Evolutionary conservation across 176 grass and related monocot species (phyloP), one percentile per base, ranked within the genome.

Genomic region (Juncus inflexus): DNA sequence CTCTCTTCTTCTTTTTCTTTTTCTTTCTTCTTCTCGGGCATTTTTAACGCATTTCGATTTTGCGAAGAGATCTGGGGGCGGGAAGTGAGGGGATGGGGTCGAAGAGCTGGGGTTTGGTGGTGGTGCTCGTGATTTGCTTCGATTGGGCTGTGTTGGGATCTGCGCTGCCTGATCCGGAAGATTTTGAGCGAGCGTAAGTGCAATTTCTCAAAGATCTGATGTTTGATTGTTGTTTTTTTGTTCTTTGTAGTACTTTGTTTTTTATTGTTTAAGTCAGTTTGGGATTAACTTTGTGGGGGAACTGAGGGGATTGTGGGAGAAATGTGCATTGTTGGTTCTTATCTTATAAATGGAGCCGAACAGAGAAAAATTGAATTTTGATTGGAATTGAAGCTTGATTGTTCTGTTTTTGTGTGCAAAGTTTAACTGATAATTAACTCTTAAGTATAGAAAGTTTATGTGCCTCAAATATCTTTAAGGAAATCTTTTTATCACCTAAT

Each of bases 101-200:
- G 47, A 55, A 71, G 60, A 67, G 74, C 7, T 74, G 77, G 81
- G 67, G 49, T 35, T 66, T 56, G 52, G 62, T 80, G 80, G 79
- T 76, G 66, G 72, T 39, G 40, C 14, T 4, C 3, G 71, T 64
- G 63, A 55, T 92, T 49, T 47, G 81, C 35, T 73, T 66, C 47
- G 73, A 57, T 66, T 84, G 65, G 67, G 61, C 37, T 69, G 54
- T 6, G 50, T 42, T 9, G 74, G 66, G 3, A 19, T 19, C n/a
- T 76, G 81, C 41, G 67, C 68, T 74, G 15, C 72, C 76, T 76
- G 89, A 92, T 74, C 78, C 81, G 4, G 81, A 80, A 45, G 81
- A 87, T 61, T 62, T 87, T 39, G 75, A 92, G 52, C 84, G 89
- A 76, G 89, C 89, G 89, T 92, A 77, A 92, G 89, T 82, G 15